A percentile compares a stretch with the other conserved stretches of the same genome.
Evolutionary conservation across 129 eudicot species (phyloP).

Genomic region (Tagetes patula): DNA sequence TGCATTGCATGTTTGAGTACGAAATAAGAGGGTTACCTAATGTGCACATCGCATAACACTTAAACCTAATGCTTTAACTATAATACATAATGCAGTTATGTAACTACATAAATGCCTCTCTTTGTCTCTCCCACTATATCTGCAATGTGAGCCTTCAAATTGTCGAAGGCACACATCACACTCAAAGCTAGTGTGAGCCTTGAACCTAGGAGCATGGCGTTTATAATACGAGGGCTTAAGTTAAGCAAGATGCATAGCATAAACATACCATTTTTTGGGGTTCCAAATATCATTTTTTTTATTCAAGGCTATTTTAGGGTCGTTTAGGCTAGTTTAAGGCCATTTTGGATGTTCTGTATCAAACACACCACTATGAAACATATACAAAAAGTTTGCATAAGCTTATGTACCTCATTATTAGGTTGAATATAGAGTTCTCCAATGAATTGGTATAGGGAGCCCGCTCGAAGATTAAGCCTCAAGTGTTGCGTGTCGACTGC

Average conservation of each 20-base stretch:
- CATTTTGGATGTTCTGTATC: not conserved
- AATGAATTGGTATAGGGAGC: constrained; percentile 82
- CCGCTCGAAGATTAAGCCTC: constrained; percentile 56
- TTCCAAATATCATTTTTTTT: no score
- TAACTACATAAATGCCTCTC: not conserved
- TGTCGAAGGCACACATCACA: no score
- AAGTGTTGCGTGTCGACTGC: constrained; percentile 66
- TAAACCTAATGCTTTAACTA: not conserved
- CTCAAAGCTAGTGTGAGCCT: no score
- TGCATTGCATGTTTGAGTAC: not conserved
- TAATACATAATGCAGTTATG: not conserved
- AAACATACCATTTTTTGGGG: no score
- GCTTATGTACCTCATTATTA: constrained; percentile 54
- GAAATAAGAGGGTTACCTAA: not conserved
- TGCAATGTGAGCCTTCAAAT: not conserved
- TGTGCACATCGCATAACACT: no score
- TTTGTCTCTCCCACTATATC: not conserved
- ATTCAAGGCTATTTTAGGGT: no score
- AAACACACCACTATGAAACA: not conserved
- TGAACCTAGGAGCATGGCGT: not conserved
- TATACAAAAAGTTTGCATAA: not conserved
- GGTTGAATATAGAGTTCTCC: constrained; percentile 75
- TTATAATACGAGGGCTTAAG: not conserved
- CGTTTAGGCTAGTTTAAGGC: no score
- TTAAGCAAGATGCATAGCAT: no score